These are phyloP conservation scores for Daldinia eschscholtzii DNA, from an alignment of 2,329 filamentous ascomycete genomes.

Conservation along the genomic window DNA sequence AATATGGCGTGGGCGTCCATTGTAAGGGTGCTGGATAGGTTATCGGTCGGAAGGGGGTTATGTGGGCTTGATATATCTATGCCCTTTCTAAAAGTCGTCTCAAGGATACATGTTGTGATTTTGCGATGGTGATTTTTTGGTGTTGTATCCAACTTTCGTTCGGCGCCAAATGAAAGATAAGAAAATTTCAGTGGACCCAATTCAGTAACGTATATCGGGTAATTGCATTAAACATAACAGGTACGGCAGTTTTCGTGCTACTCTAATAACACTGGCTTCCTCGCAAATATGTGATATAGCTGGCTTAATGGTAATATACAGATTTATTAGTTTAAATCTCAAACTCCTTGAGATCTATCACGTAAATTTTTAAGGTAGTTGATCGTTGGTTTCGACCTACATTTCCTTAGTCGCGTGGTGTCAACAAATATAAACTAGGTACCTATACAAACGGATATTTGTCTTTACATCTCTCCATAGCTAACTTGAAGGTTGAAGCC, in stretches of 20 bases:
- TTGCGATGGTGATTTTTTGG: neutral
- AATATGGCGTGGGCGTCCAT: conserved; percentile 92
- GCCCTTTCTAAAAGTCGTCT: neutral
- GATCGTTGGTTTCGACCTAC: no score
- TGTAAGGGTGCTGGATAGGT: neutral
- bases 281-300: no score
- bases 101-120: conserved; percentile 7
- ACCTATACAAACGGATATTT: no score
- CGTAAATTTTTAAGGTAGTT: no score
- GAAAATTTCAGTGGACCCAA: conserved; percentile 33
- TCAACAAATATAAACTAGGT: no score
- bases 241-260: neutral
- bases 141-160: conserved; percentile 12
- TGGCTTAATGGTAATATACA: no score
- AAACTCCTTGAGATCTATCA: no score
- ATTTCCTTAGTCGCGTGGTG: no score
- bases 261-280: no score
- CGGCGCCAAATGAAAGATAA: neutral
- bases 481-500: no score
- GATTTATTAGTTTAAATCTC: no score
- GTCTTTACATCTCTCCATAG: no score
- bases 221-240: conserved; percentile 3
- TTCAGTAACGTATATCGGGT: neutral
- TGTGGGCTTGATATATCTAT: neutral
- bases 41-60: neutral